phyloP scores from a whole-genome alignment of 257 asterid species.

The Solanum rostratum region DNA sequence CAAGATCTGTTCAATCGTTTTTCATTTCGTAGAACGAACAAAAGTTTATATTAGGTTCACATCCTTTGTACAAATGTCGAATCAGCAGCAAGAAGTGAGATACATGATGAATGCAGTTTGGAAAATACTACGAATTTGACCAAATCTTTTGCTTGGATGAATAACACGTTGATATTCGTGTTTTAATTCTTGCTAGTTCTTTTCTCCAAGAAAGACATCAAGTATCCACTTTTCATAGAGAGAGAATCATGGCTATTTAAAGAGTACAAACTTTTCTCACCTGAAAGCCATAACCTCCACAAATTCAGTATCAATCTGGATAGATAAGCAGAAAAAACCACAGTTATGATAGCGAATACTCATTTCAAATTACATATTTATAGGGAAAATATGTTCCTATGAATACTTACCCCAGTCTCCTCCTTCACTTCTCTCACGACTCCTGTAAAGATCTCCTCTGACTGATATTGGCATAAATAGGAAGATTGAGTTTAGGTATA shows the following conservation, averaged over 20 bases:
- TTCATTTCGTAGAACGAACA: not conserved
- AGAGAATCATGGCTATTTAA: not conserved
- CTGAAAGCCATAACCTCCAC: conserved; percentile 86
- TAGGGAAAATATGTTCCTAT: not conserved
- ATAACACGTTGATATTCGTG: not conserved
- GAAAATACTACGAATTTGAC: not conserved
- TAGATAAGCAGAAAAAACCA: not conserved
- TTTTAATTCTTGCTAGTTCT: not conserved
- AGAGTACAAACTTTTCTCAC: conserved; percentile 14
- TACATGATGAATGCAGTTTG: not conserved
- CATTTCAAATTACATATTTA: not conserved
- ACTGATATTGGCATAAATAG: conserved; percentile 22
- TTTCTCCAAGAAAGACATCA: not conserved
- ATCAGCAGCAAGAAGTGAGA: not conserved
- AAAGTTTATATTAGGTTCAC: not conserved
- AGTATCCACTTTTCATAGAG: not conserved
- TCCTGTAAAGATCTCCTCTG: conserved; percentile 76
- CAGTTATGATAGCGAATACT: not conserved
- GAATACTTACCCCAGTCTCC: conserved; percentile 68
- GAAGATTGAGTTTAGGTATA: not conserved
- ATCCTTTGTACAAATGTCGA: not conserved
- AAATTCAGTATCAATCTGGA: conserved; percentile 74
- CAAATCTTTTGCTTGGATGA: not conserved
- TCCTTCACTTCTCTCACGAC: conserved; percentile 88
- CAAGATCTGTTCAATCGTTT: not conserved